Evolutionary conservation across 768 basidiomycete genomes (phyloP).

Genomic region (Suillus placidus): DNA sequence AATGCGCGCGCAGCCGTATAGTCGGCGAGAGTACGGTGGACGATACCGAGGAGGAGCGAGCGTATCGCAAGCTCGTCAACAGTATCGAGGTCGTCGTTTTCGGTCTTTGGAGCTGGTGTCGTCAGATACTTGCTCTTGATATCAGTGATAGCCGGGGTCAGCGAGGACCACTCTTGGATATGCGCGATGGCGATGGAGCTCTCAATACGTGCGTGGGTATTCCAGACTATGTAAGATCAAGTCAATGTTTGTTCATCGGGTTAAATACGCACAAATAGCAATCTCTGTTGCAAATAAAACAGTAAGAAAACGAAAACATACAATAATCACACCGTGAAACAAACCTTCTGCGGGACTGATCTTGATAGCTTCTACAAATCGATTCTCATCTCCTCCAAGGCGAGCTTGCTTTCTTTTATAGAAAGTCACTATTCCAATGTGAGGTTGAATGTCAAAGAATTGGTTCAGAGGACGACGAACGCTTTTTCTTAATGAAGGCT

Average conservation of each 20-base stretch:
- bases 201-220: conserved; percentile 66
- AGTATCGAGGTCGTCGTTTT: conserved; percentile 56
- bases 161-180: conserved; percentile 51
- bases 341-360: conserved; percentile 74
- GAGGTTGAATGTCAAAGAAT: conserved; percentile 2
- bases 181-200: conserved; percentile 57
- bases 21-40: conserved; percentile 58
- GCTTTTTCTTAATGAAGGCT: conserved; percentile 74
- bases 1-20: conserved; percentile 49
- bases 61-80: conserved; percentile 73
- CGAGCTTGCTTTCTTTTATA: conserved; percentile 70
- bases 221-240: conserved; percentile 62
- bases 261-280: conserved; percentile 57
- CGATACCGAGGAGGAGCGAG: conserved; percentile 67
- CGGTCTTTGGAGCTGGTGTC: neutral
- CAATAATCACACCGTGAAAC: conserved; percentile 18
- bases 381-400: conserved; percentile 51
- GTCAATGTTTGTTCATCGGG: conserved; percentile 10
- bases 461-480: conserved; percentile 41
- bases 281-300: conserved; percentile 50
- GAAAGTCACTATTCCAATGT: conserved; percentile 57
- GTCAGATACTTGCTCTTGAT: conserved; percentile 35
- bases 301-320: conserved; percentile 11
- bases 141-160: conserved; percentile 47
- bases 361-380: conserved; percentile 56